Conservation (phyloP, 2,329 filamentous ascomycete genomes). For the Sarocladium oryzae region DNA sequence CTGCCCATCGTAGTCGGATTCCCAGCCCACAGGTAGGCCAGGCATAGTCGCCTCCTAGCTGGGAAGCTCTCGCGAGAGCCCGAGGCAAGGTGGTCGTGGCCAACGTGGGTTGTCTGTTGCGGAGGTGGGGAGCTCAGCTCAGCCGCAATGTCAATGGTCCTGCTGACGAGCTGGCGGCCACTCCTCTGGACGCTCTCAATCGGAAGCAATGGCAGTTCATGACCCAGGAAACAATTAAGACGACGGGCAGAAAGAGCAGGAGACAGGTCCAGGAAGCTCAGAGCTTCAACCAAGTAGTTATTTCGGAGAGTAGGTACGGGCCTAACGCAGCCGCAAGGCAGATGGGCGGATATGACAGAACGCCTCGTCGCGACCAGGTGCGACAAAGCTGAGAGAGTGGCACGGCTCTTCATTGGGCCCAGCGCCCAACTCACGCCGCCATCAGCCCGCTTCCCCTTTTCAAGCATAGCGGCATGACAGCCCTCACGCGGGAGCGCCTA, state of each 20-base stretch:
- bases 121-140: constrained; percentile 2
- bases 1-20: constrained; percentile 49
- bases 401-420: constrained; percentile 1
- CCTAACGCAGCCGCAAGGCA: not conserved
- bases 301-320: not conserved
- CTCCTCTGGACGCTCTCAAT: not conserved
- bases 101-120: too few species aligned
- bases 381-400: constrained; percentile 1
- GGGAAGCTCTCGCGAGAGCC: not conserved
- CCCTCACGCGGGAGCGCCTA: not conserved
- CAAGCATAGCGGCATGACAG: not conserved
- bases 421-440: not conserved
- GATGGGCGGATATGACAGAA: constrained; percentile 3
- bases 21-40: constrained; percentile 47
- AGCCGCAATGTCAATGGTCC: not conserved
- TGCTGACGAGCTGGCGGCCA: not conserved
- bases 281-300: not conserved
- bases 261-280: not conserved
- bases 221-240: not conserved
- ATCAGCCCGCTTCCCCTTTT: constrained; percentile 4
- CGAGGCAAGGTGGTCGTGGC: too few species aligned
- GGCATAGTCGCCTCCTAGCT: constrained; percentile 16
- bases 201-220: not conserved
- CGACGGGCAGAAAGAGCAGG: not conserved
- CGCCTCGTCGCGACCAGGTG: not conserved